Percentiles rank a stretch among this genome's conserved stretches.
Conservation (phyloP, 306 rosid species). For the Ammopiptanthus mongolicus region DNA sequence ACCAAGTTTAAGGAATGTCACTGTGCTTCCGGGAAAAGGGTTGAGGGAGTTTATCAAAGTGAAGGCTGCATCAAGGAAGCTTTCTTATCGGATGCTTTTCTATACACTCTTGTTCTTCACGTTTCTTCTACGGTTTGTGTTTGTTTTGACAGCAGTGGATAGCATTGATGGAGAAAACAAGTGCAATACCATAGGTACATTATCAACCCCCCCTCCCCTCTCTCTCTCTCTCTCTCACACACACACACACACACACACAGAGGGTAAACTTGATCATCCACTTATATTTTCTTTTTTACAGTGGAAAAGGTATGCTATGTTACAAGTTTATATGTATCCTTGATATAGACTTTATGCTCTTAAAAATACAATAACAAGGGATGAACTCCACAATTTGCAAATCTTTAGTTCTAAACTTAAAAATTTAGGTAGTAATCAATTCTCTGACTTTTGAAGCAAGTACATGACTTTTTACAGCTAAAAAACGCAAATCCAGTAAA, state of each 20-base stretch:
- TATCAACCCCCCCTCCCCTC: neutral
- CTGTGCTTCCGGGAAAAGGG: slow-evolving; percentile 85
- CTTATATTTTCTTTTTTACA: neutral
- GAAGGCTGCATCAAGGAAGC: slow-evolving; percentile 64
- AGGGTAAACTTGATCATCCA: neutral
- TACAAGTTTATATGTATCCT: neutral
- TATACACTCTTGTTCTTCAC: slow-evolving; percentile 85
- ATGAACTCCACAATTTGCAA: neutral
- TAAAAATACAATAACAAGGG: neutral
- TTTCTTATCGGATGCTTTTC: slow-evolving; percentile 83
- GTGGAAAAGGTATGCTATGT: neutral
- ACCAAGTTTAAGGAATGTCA: slow-evolving; percentile 94
- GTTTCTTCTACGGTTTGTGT: slow-evolving; percentile 84
- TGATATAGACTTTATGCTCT: neutral
- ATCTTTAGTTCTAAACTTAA: neutral
- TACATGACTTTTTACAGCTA: neutral
- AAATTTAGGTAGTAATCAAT: neutral
- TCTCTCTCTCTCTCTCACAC: neutral
- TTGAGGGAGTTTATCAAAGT: slow-evolving; percentile 90
- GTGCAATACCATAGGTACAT: slow-evolving; percentile 86
- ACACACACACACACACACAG: too few species aligned
- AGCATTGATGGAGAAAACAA: slow-evolving; percentile 83
- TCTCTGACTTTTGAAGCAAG: neutral
- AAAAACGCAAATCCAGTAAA: neutral
- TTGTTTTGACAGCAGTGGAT: slow-evolving; percentile 88